phyloP scores from a whole-genome alignment of 2,329 filamentous ascomycete genomes.

The Alternaria brassicae region DNA sequence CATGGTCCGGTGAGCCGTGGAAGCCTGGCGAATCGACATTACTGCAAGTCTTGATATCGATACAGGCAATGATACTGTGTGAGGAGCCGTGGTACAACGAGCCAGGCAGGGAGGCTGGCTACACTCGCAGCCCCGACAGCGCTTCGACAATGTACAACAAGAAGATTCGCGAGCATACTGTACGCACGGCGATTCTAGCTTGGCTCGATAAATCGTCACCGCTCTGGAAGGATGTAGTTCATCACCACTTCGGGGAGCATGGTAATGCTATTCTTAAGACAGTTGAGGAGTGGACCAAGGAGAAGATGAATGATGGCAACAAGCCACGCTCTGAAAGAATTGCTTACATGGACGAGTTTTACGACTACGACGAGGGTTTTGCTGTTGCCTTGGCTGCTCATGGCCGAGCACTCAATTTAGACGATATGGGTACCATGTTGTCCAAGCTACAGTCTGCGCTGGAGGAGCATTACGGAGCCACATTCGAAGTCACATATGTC shows the following conservation, averaged over 20 bases:
- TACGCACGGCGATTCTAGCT: constrained; percentile 43
- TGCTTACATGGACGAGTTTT: background rate
- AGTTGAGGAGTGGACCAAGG: constrained; percentile 28
- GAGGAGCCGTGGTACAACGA: constrained; percentile 64
- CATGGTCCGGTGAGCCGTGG: constrained; percentile 59
- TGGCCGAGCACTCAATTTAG: background rate
- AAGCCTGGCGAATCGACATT: constrained; percentile 57
- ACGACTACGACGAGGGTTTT: background rate
- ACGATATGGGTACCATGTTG: constrained; percentile 6
- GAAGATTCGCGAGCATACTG: constrained; percentile 32
- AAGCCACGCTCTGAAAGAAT: background rate
- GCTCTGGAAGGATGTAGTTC: constrained; percentile 36
- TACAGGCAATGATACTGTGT: constrained; percentile 65
- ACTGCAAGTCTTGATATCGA: constrained; percentile 62
- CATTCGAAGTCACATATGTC: background rate
- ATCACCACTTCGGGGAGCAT: constrained; percentile 36
- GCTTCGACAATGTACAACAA: constrained; percentile 40
- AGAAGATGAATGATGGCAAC: background rate
- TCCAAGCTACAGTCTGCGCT: constrained; percentile 8
- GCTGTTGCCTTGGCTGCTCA: background rate
- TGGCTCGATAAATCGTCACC: constrained; percentile 36
- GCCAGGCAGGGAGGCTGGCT: constrained; percentile 50
- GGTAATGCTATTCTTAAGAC: constrained; percentile 33
- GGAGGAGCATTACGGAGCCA: constrained; percentile 8
- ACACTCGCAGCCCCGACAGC: background rate